phyloP scores from a whole-genome alignment of 2,329 filamentous ascomycete species.

The Ophiostoma himal-ulmi region DNA sequence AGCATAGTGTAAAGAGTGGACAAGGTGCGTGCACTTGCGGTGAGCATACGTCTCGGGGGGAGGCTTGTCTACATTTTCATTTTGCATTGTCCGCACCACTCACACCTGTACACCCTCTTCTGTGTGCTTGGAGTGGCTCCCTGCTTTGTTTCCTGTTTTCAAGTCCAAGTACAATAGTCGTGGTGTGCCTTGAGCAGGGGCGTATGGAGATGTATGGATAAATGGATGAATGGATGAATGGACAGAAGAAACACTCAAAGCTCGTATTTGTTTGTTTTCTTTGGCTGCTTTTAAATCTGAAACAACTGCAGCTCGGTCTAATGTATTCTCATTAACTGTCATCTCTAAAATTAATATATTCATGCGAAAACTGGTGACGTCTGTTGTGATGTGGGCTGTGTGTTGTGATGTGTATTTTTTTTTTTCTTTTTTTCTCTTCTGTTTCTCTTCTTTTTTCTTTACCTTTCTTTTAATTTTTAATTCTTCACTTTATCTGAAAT shows the following conservation, averaged over 20 bases:
- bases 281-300: neutral
- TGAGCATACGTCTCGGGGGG: neutral
- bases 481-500: neutral
- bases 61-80: no score
- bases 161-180: neutral
- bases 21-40: constrained; percentile 8
- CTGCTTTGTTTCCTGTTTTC: neutral
- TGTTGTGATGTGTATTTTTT: neutral
- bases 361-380: neutral
- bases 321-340: neutral
- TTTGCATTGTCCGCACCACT: neutral
- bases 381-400: neutral
- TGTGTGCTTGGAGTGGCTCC: neutral
- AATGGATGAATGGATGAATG: neutral
- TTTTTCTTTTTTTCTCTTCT: neutral
- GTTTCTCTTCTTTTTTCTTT: neutral
- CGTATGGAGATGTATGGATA: no score
- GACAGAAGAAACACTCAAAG: neutral
- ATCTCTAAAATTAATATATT: neutral
- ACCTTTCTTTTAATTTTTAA: no score
- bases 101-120: constrained; percentile 2
- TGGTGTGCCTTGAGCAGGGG: neutral
- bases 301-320: neutral
- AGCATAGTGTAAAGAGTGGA: neutral
- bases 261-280: constrained; percentile 1